phyloP scores from a whole-genome alignment of 1,139 yeast species.

The Blastobotrys capitulatus region DNA sequence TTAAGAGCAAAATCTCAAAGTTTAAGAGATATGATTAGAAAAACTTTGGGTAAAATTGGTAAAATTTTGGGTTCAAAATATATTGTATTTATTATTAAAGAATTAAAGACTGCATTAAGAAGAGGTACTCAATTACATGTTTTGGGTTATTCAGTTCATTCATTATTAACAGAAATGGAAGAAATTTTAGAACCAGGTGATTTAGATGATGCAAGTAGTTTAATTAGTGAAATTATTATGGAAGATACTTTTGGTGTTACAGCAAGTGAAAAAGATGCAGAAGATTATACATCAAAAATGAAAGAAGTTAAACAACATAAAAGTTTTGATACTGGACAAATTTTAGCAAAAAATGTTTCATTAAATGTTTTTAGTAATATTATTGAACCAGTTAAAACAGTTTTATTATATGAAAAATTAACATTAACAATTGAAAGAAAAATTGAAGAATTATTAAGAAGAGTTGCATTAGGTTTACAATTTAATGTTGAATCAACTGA shows the following conservation, averaged over 20 bases:
- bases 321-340: constrained; percentile 82
- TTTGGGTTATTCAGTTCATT: constrained; percentile 80
- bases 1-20: constrained; percentile 84
- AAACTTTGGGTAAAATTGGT: constrained; percentile 63
- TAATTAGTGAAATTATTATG: constrained; percentile 73
- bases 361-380: constrained; percentile 55
- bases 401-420: constrained; percentile 59
- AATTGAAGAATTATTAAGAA: constrained; percentile 70
- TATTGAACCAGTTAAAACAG: constrained; percentile 60
- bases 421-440: constrained; percentile 66
- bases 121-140: constrained; percentile 95
- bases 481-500: constrained; percentile 58
- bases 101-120: constrained; percentile 69
- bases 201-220: constrained; percentile 58
- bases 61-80: constrained; percentile 65
- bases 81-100: constrained; percentile 67
- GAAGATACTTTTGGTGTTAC: constrained; percentile 91
- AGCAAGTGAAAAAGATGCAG: constrained; percentile 93
- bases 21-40: constrained; percentile 81
- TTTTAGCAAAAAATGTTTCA: constrained; percentile 62
- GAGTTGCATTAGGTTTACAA: constrained; percentile 72
- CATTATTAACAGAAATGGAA: constrained; percentile 52
- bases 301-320: constrained; percentile 88
- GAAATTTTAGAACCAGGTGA: constrained; percentile 58
- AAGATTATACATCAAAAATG: constrained; percentile 80